Conservation (phyloP, 2,329 filamentous ascomycete genomes). For the Alternaria gansuensis region DNA sequence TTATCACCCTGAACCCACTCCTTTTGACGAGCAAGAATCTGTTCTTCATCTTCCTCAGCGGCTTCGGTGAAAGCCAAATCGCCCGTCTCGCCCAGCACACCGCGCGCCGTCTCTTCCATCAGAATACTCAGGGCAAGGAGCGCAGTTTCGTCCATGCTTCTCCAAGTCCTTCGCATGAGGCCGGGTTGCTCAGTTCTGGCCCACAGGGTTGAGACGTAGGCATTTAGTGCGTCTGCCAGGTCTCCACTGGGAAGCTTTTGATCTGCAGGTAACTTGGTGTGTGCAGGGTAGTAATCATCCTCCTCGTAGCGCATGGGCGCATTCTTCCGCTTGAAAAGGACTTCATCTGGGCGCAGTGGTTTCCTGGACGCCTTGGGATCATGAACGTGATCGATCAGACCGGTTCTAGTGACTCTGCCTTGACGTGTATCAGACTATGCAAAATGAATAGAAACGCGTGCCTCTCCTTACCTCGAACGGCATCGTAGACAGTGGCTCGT, state of each 20-base stretch:
- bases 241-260: conserved; percentile 72
- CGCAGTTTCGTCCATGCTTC: conserved; percentile 80
- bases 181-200: conserved; percentile 35
- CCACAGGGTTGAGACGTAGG: conserved; percentile 74
- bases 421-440: background rate
- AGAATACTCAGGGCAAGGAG: conserved; percentile 78
- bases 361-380: conserved; percentile 44
- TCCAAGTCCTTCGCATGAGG: conserved; percentile 52
- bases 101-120: conserved; percentile 73
- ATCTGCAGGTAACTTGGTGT: conserved; percentile 64
- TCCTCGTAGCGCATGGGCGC: conserved; percentile 75
- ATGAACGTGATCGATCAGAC: conserved; percentile 58
- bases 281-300: conserved; percentile 74
- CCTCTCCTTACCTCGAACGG: conserved; percentile 67
- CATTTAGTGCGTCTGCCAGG: conserved; percentile 73
- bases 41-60: conserved; percentile 39
- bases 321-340: conserved; percentile 70
- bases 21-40: background rate
- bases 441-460: background rate
- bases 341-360: conserved; percentile 71
- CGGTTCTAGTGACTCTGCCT: conserved; percentile 30
- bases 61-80: conserved; percentile 75
- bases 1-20: conserved; percentile 1
- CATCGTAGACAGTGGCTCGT: conserved; percentile 72
- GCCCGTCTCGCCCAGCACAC: conserved; percentile 69